phyloP scores from a whole-genome alignment of 2,329 filamentous ascomycete species.

The Talaromyces sp. region DNA sequence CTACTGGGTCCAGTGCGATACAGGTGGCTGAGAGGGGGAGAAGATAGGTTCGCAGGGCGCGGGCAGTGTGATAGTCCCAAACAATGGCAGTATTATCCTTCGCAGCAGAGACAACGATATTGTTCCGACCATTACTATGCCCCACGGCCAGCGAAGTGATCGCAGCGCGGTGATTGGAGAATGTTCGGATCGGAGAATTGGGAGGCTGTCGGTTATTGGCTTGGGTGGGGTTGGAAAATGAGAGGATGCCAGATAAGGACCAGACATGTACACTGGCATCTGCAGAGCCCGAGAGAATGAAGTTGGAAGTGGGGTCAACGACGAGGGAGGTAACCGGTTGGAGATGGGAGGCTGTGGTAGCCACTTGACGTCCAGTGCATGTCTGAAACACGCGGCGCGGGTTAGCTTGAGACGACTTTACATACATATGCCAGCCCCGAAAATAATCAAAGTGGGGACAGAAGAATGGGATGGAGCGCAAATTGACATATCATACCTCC shows the following conservation, averaged over 20 bases:
- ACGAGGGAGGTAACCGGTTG: constrained; percentile 71
- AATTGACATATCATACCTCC: constrained; percentile 67
- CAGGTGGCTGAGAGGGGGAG: constrained; percentile 74
- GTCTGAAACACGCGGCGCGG: constrained; percentile 32
- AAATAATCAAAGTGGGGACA: too few species aligned
- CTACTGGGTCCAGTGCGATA: constrained; percentile 76
- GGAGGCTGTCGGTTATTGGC: constrained; percentile 46
- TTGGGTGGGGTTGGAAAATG: constrained; percentile 54
- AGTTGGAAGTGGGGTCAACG: constrained; percentile 64
- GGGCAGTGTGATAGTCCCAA: constrained; percentile 87
- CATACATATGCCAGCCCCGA: constrained; percentile 3
- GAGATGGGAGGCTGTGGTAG: constrained; percentile 47
- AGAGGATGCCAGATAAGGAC: constrained; percentile 76
- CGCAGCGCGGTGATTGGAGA: constrained; percentile 68
- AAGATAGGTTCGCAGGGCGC: constrained; percentile 77
- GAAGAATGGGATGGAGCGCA: neutral
- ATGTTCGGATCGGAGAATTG: constrained; percentile 71
- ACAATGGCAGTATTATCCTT: constrained; percentile 86
- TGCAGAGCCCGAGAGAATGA: constrained; percentile 50
- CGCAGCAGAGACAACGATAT: constrained; percentile 81
- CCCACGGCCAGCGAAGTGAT: constrained; percentile 58
- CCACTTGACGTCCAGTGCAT: constrained; percentile 49
- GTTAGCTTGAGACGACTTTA: neutral
- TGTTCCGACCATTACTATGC: constrained; percentile 71
- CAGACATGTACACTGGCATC: constrained; percentile 93